Conservation (phyloP, 2,329 filamentous ascomycete species). For the Ophiostoma novo-ulmi region DNA sequence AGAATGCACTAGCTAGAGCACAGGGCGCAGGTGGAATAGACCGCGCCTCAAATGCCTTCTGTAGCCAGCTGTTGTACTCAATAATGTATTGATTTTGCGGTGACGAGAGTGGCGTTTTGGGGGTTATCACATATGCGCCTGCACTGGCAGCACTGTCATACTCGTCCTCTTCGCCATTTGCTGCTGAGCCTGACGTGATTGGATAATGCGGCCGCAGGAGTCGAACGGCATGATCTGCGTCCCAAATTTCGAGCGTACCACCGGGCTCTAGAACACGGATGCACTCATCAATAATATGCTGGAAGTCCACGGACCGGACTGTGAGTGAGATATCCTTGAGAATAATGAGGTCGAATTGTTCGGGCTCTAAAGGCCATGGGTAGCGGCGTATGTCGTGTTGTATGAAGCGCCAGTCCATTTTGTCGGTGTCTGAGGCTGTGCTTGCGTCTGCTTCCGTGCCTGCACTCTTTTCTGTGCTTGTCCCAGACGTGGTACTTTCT, state of each 20-base stretch:
- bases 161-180: conserved; percentile 49
- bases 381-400: conserved; percentile 75
- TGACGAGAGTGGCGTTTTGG: conserved; percentile 74
- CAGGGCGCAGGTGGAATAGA: conserved; percentile 72
- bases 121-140: conserved; percentile 75
- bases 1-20: conserved; percentile 66
- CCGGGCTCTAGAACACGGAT: conserved; percentile 71
- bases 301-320: conserved; percentile 55
- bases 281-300: conserved; percentile 61
- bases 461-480: background rate
- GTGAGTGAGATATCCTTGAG: conserved; percentile 74
- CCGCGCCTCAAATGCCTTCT: conserved; percentile 66
- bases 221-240: conserved; percentile 77
- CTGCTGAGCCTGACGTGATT: conserved; percentile 24
- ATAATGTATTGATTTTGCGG: conserved; percentile 76
- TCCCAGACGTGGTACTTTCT: background rate
- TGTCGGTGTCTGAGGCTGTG: conserved; percentile 40
- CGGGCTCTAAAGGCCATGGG: conserved; percentile 72
- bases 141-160: conserved; percentile 60
- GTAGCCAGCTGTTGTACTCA: conserved; percentile 79
- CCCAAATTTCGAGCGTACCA: conserved; percentile 82
- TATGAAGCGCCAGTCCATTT: conserved; percentile 79
- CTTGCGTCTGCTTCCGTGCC: background rate
- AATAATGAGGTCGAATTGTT: conserved; percentile 82
- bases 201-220: conserved; percentile 76